Conservation (phyloP, 768 basidiomycete genomes). For the Suillus bovinus region DNA sequence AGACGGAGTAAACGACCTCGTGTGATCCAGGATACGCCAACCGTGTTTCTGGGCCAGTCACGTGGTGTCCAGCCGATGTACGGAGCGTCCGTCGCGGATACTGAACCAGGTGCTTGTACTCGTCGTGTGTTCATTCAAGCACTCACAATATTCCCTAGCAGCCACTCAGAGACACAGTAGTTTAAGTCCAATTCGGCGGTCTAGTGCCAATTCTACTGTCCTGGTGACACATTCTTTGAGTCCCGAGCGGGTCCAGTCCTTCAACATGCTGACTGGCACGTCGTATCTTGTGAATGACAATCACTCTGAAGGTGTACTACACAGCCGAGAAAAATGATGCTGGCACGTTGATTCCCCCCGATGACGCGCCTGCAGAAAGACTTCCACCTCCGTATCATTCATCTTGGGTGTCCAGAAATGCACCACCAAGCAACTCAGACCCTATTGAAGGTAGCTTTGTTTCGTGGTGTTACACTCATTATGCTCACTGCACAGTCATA, state of each 20-base stretch:
- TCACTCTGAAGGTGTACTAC: background rate
- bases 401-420: background rate
- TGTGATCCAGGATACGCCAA: background rate
- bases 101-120: conserved; percentile 1
- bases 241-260: background rate
- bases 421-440: background rate
- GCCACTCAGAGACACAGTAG: background rate
- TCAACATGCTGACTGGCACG: background rate
- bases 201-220: background rate
- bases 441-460: background rate
- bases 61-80: background rate
- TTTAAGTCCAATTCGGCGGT: background rate
- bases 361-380: background rate
- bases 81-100: background rate
- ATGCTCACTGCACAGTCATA: background rate
- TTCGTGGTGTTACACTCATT: background rate
- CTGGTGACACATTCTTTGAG: background rate
- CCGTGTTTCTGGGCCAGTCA: background rate
- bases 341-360: background rate
- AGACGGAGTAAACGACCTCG: background rate
- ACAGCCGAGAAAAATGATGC: conserved; percentile 2
- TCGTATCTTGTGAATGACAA: background rate
- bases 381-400: background rate
- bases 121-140: background rate
- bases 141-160: background rate